Evolutionary conservation across 1,139 yeast species (phyloP).

Genomic region (Geotrichum fermentans): DNA sequence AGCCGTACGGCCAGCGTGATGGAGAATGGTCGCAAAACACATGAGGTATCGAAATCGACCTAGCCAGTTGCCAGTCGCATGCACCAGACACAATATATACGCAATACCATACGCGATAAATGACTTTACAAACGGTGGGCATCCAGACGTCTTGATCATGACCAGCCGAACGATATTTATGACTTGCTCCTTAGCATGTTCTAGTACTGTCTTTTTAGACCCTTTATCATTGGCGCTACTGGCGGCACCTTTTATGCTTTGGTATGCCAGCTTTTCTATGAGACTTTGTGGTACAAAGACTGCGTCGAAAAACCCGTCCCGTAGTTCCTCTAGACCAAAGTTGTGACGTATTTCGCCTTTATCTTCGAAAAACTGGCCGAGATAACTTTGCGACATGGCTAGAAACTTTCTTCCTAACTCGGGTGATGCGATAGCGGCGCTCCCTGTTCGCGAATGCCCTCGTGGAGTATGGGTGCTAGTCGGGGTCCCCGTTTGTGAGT

Average conservation of each 20-base stretch:
- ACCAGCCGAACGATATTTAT: conserved; percentile 2
- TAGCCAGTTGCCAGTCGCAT: conserved; percentile 41
- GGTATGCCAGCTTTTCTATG: conserved; percentile 24
- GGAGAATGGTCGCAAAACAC: conserved; percentile 43
- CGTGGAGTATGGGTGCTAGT: conserved; percentile 1
- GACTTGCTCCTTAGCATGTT: background rate
- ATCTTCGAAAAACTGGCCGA: conserved; percentile 5
- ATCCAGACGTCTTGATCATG: background rate
- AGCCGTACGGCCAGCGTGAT: conserved; percentile 46
- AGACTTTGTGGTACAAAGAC: conserved; percentile 38
- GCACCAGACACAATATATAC: conserved; percentile 40
- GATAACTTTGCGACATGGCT: conserved; percentile 6
- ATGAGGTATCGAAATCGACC: conserved; percentile 40
- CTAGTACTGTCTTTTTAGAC: background rate
- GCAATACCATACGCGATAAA: conserved; percentile 42
- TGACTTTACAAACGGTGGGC: conserved; percentile 33
- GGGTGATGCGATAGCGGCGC: background rate
- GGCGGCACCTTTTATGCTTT: conserved; percentile 11
- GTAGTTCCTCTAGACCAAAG: conserved; percentile 42
- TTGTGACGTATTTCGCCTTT: conserved; percentile 6
- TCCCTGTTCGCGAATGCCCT: conserved; percentile 8
- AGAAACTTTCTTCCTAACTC: background rate
- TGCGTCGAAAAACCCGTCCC: conserved; percentile 49
- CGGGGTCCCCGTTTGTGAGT: background rate
- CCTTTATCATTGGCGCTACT: background rate